Evolutionary conservation across 108 stramenopile genomes (phyloP).

Genomic region (Stephanodiscus triporus): DNA sequence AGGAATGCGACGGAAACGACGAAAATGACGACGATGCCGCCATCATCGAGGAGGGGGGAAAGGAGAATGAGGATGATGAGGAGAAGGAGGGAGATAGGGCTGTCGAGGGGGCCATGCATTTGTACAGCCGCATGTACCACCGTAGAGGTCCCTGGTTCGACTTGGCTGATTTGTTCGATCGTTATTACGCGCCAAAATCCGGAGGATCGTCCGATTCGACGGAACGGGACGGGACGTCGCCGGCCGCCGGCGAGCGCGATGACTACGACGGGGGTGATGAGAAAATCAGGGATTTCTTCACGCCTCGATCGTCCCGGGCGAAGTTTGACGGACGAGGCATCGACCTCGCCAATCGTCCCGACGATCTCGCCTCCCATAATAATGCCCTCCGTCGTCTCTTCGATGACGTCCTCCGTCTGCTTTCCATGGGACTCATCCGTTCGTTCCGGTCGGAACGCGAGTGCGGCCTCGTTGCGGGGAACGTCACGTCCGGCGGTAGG

Average conservation of each 20-base stretch:
- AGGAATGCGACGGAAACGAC: neutral
- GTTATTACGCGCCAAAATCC: constrained; percentile 68
- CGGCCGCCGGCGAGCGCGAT: neutral
- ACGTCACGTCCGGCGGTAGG: constrained; percentile 29
- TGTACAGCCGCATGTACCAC: constrained; percentile 76
- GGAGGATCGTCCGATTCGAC: neutral
- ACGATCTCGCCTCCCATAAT: constrained; percentile 13
- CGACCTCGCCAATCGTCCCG: neutral
- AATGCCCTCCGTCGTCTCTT: constrained; percentile 34
- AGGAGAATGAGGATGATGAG: constrained; percentile 2
- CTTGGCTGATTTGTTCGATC: constrained; percentile 64
- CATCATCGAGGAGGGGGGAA: neutral
- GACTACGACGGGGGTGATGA: neutral
- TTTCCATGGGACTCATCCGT: constrained; percentile 69
- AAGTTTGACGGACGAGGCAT: neutral
- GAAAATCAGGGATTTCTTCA: constrained; percentile 11
- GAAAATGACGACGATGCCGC: constrained; percentile 1
- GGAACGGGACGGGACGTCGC: neutral
- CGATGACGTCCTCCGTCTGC: constrained; percentile 56
- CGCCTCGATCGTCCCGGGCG: constrained; percentile 11
- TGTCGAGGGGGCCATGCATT: constrained; percentile 63
- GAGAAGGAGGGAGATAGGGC: constrained; percentile 26
- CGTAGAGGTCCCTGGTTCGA: constrained; percentile 86
- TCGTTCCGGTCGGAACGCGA: constrained; percentile 77
- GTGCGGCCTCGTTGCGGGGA: constrained; percentile 73